These are phyloP conservation scores for Cladophialophora immunda DNA, from an alignment of 2,329 filamentous ascomycete genomes.

Conservation along the genomic window DNA sequence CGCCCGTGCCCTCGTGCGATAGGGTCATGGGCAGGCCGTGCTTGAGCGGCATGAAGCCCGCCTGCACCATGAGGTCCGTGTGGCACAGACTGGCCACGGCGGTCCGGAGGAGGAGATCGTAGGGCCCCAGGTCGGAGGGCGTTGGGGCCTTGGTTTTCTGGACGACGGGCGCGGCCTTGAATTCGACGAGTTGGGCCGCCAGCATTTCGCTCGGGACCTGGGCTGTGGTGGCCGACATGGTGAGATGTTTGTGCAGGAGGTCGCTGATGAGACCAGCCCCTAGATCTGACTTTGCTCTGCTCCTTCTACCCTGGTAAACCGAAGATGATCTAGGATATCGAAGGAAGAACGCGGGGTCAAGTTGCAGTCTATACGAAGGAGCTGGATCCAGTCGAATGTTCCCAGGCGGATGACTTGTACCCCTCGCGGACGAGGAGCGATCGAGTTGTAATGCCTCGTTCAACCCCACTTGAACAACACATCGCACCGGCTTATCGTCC, in stretches of 20 bases:
- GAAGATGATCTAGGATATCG: too few species aligned
- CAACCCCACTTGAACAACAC: not conserved
- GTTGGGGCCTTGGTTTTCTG: not conserved
- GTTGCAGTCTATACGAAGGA: too few species aligned
- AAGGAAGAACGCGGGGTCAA: too few species aligned
- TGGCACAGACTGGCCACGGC: slow-evolving; percentile 69
- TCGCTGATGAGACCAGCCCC: not conserved
- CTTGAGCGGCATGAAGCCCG: slow-evolving; percentile 51
- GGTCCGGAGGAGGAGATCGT: slow-evolving; percentile 67
- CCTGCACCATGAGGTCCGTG: slow-evolving; percentile 65
- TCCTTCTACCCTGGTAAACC: not conserved
- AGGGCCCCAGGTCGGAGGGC: slow-evolving; percentile 30
- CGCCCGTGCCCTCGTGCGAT: slow-evolving; percentile 67
- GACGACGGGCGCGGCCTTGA: not conserved
- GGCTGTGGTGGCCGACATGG: not conserved
- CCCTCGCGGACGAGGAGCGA: not conserved
- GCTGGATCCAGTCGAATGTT: too few species aligned
- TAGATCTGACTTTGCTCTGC: not conserved
- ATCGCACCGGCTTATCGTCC: not conserved
- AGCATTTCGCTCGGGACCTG: not conserved
- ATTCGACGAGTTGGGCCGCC: not conserved
- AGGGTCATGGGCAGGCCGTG: slow-evolving; percentile 60
- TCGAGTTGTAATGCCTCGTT: not conserved
- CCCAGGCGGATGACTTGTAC: not conserved
- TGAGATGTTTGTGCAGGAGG: not conserved